Conservation (phyloP, 2,329 filamentous ascomycete genomes). For the Cryphonectria naterciae region DNA sequence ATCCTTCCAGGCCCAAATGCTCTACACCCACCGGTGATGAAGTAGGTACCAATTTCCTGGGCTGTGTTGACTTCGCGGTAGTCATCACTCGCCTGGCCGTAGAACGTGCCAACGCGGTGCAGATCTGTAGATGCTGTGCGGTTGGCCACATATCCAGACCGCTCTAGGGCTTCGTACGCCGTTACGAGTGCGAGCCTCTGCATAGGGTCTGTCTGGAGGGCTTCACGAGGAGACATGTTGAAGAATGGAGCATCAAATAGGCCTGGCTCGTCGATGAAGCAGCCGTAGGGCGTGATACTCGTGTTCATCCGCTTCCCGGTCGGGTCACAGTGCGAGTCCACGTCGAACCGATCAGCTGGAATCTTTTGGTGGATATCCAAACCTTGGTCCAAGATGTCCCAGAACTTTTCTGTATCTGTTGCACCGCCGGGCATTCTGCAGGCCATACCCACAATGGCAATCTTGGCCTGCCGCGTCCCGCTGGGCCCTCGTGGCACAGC, state of each 20-base stretch:
- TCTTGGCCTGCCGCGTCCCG: constrained; percentile 52
- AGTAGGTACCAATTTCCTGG: constrained; percentile 64
- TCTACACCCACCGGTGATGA: constrained; percentile 52
- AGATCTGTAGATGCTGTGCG: constrained; percentile 60
- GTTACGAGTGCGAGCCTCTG: constrained; percentile 67
- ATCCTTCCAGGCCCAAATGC: constrained; percentile 56
- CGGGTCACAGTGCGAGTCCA: constrained; percentile 54
- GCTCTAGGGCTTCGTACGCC: constrained; percentile 70
- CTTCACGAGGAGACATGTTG: constrained; percentile 73
- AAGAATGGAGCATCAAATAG: constrained; percentile 73
- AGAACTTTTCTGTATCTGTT: constrained; percentile 61
- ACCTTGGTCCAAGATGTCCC: constrained; percentile 65
- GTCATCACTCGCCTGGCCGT: constrained; percentile 76
- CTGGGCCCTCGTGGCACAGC: constrained; percentile 15
- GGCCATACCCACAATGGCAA: constrained; percentile 69
- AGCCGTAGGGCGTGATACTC: constrained; percentile 43
- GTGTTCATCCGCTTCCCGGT: constrained; percentile 66
- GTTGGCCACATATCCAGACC: constrained; percentile 67
- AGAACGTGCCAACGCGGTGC: constrained; percentile 68
- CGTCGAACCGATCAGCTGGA: constrained; percentile 53
- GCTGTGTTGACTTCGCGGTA: constrained; percentile 76
- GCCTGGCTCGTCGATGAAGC: constrained; percentile 65
- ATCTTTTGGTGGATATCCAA: constrained; percentile 62
- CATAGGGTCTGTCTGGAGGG: constrained; percentile 63
- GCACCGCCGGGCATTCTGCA: constrained; percentile 66